Conservation (phyloP, 2,329 filamentous ascomycete genomes). For the Tolypocladium inflatum region DNA sequence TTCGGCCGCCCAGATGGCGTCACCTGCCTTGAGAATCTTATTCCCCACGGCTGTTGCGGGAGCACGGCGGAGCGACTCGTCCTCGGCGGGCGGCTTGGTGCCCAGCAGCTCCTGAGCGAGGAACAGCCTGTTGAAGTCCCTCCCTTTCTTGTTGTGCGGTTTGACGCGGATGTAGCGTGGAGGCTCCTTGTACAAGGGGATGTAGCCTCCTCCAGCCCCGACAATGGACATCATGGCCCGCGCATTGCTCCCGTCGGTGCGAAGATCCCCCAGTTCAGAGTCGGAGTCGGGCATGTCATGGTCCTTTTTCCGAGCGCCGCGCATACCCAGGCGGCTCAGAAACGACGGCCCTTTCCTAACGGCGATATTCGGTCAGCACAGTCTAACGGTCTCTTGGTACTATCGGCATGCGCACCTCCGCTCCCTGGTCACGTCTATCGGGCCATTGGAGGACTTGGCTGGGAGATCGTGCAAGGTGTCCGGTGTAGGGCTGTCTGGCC, state of each 20-base stretch:
- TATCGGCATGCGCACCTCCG: slow-evolving; percentile 44
- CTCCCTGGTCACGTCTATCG: slow-evolving; percentile 43
- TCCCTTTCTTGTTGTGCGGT: slow-evolving; percentile 67
- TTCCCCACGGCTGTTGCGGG: slow-evolving; percentile 28
- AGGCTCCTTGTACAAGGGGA: slow-evolving; percentile 79
- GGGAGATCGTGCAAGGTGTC: slow-evolving; percentile 32
- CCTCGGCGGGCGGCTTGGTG: slow-evolving; percentile 30
- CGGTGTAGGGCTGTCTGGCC: slow-evolving; percentile 40
- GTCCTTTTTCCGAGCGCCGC: slow-evolving; percentile 65
- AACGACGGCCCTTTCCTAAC: slow-evolving; percentile 80
- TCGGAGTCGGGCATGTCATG: slow-evolving; percentile 50
- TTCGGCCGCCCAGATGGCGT: slow-evolving; percentile 84
- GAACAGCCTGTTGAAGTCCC: slow-evolving; percentile 80
- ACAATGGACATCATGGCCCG: slow-evolving; percentile 71
- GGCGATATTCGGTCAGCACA: slow-evolving; percentile 5
- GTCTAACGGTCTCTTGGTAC: background rate
- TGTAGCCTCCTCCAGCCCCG: slow-evolving; percentile 60
- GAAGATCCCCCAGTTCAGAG: slow-evolving; percentile 58
- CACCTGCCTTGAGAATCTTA: slow-evolving; percentile 34
- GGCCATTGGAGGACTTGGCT: slow-evolving; percentile 23
- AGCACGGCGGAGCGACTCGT: slow-evolving; percentile 16
- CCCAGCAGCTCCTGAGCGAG: slow-evolving; percentile 80
- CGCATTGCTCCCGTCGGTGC: slow-evolving; percentile 74
- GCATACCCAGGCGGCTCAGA: slow-evolving; percentile 69
- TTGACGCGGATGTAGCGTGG: slow-evolving; percentile 85